Conservation (phyloP, 208 protist species). For the Naegleria lovaniensis region DNA sequence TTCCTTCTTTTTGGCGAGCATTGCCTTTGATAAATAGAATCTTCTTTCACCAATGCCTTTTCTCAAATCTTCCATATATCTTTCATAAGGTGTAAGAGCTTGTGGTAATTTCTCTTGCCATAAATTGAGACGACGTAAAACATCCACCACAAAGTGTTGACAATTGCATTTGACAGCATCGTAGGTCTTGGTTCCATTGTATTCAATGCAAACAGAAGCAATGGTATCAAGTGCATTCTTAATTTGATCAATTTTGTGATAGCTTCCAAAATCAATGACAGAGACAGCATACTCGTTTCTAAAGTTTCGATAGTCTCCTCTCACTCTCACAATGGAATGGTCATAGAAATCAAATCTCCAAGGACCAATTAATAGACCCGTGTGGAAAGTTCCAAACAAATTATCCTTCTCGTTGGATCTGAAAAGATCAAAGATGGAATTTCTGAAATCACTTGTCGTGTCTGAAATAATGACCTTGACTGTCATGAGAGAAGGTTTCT, state of each 20-base stretch:
- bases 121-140: not conserved
- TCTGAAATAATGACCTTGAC: not conserved
- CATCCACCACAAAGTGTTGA: not conserved
- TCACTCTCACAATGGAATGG: not conserved
- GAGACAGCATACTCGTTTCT: not conserved
- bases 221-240: not conserved
- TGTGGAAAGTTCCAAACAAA: not conserved
- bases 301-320: not conserved
- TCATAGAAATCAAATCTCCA: constrained; percentile 1
- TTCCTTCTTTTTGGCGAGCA: not conserved
- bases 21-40: not conserved
- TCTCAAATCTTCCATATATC: not conserved
- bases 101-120: not conserved
- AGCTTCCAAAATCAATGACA: not conserved
- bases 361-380: not conserved
- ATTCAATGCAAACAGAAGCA: not conserved
- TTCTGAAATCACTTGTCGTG: not conserved
- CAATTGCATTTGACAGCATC: not conserved
- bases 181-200: not conserved
- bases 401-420: not conserved
- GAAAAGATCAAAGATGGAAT: not conserved
- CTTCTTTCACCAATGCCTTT: not conserved
- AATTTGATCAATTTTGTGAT: not conserved
- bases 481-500: not conserved
- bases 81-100: not conserved